Conservation (phyloP, 1,284 basidiomycete genomes). For the Exsudoporus floridanus region DNA sequence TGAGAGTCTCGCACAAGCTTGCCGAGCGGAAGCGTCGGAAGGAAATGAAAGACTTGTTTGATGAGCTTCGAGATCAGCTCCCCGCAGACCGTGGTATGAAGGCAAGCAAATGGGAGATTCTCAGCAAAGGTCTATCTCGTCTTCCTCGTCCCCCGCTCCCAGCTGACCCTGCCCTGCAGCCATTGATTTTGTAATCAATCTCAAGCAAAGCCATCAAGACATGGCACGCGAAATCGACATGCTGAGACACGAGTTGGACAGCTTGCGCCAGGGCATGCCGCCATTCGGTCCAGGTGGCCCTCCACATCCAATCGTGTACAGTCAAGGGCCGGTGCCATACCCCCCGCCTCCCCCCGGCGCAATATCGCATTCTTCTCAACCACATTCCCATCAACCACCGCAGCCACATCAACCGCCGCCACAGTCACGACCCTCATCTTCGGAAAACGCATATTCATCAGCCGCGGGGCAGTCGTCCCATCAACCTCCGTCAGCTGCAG, state of each 20-base stretch:
- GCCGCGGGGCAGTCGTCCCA: slow-evolving; percentile 34
- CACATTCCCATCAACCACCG: slow-evolving; percentile 39
- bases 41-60: slow-evolving; percentile 97
- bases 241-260: slow-evolving; percentile 72
- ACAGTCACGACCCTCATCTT: slow-evolving; percentile 45
- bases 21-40: slow-evolving; percentile 93
- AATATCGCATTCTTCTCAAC: slow-evolving; percentile 41
- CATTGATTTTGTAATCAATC: slow-evolving; percentile 79
- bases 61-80: slow-evolving; percentile 87
- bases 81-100: slow-evolving; percentile 92
- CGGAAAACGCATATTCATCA: slow-evolving; percentile 51
- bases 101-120: slow-evolving; percentile 95
- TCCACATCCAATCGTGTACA: slow-evolving; percentile 54
- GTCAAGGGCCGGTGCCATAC: slow-evolving; percentile 45
- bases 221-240: slow-evolving; percentile 77
- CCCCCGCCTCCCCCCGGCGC: slow-evolving; percentile 44
- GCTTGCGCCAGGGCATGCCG: slow-evolving; percentile 58
- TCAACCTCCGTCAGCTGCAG: slow-evolving; percentile 31
- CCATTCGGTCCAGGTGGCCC: slow-evolving; percentile 52
- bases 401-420: slow-evolving; percentile 31
- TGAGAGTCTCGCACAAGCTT: slow-evolving; percentile 90
- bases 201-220: slow-evolving; percentile 76
- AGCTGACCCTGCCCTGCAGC: slow-evolving; percentile 48
- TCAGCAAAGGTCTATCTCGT: slow-evolving; percentile 75
- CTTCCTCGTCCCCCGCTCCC: not conserved